These are phyloP conservation scores for Xerophyta viscosa DNA, from an alignment of 106 monocot species.

Conservation along the genomic window DNA sequence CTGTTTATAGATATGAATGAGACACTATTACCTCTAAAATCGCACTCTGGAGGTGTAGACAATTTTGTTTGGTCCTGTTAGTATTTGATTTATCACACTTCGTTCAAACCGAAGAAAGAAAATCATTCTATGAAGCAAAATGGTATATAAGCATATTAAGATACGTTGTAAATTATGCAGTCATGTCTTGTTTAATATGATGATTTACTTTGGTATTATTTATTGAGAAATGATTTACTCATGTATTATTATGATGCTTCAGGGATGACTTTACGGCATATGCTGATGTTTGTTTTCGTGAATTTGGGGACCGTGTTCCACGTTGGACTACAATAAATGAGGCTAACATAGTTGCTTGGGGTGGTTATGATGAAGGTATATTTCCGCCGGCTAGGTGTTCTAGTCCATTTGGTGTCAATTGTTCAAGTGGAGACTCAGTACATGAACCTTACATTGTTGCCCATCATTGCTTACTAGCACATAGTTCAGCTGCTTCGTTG, in stretches of 20 bases:
- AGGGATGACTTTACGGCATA: conserved; percentile 62
- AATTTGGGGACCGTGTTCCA: conserved; percentile 43
- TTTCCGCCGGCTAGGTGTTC: conserved; percentile 28
- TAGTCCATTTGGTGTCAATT: conserved; percentile 23
- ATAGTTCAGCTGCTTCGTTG: conserved; percentile 21
- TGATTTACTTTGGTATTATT: no score
- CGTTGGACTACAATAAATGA: conserved; percentile 34
- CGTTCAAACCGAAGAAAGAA: no score
- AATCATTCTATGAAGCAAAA: no score
- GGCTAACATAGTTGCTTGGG: conserved; percentile 3
- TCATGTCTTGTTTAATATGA: no score
- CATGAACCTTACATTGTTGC: conserved; percentile 25
- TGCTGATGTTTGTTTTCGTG: conserved; percentile 47
- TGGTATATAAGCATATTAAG: no score
- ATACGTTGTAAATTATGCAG: no score
- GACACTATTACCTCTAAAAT: no score
- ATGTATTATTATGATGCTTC: not conserved
- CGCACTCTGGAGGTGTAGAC: no score
- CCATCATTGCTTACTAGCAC: conserved; percentile 29
- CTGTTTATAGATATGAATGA: no score
- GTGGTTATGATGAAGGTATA: conserved; percentile 11
- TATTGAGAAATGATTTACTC: no score
- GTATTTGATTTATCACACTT: no score
- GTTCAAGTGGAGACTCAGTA: conserved; percentile 18
- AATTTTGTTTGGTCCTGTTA: no score